A percentile compares a stretch with the other conserved stretches of the same genome.
Evolutionary conservation across 2,329 filamentous ascomycete genomes (phyloP).

Genomic region (Fusarium caatingaense): DNA sequence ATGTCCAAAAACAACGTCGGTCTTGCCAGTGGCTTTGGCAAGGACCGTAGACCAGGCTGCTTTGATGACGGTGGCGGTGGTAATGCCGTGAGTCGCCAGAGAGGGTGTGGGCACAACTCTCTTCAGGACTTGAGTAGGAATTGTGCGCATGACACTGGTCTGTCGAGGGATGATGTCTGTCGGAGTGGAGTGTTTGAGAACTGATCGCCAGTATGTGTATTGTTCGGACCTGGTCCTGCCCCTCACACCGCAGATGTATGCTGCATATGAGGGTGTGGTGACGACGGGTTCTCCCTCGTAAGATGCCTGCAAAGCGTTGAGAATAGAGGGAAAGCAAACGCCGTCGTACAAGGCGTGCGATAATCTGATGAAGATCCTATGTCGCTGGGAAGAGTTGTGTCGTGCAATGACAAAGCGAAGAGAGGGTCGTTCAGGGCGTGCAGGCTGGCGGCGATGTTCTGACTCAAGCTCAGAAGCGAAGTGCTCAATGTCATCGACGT

Average conservation of each 20-base stretch:
- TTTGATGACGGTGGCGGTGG: constrained; percentile 56
- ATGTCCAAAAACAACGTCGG: constrained; percentile 41
- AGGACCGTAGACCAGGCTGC: constrained; percentile 58
- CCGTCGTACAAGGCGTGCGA: constrained; percentile 37
- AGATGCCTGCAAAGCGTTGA: constrained; percentile 7
- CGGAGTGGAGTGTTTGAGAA: constrained; percentile 16
- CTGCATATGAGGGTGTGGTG: constrained; percentile 1
- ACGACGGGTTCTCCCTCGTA: constrained; percentile 16
- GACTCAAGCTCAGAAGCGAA: constrained; percentile 14
- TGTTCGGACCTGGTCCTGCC: not conserved
- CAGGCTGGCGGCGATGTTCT: not conserved
- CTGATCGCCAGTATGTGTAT: constrained; percentile 24
- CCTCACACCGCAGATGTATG: constrained; percentile 11
- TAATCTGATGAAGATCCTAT: constrained; percentile 28
- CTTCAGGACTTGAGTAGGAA: constrained; percentile 9
- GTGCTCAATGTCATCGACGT: constrained; percentile 14
- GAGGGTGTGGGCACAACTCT: constrained; percentile 16
- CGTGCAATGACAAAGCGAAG: constrained; percentile 20
- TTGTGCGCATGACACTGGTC: not conserved
- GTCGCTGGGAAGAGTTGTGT: constrained; percentile 6
- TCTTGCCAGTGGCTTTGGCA: constrained; percentile 50
- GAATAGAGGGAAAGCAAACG: constrained; percentile 26
- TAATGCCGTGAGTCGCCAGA: constrained; percentile 34
- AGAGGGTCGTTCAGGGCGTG: not conserved
- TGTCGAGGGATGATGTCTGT: constrained; percentile 10